phyloP scores from a whole-genome alignment of 495 filamentous ascomycete species.

The Hypoxylon fuscum region DNA sequence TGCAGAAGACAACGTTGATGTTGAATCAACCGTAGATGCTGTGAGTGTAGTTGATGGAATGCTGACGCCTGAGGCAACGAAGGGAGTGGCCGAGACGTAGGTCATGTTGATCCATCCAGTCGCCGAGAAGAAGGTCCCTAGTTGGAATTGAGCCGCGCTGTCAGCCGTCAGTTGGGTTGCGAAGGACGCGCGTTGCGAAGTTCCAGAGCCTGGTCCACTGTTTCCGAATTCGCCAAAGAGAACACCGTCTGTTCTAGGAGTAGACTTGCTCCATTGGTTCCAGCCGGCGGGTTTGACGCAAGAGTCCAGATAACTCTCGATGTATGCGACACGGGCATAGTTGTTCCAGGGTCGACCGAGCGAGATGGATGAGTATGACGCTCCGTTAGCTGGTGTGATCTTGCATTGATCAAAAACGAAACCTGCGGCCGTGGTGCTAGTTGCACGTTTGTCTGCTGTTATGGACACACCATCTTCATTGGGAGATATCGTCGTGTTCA shows the following conservation, averaged over 20 bases:
- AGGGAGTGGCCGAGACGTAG: background rate
- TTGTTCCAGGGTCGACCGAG: constrained; percentile 72
- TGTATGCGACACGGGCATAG: constrained; percentile 68
- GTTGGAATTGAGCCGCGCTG: background rate
- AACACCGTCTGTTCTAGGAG: constrained; percentile 60
- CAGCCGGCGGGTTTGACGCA: constrained; percentile 71
- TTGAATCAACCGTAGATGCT: background rate
- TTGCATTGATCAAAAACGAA: constrained; percentile 69
- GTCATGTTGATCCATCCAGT: background rate
- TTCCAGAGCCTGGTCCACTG: background rate
- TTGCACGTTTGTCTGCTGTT: constrained; percentile 63
- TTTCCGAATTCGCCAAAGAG: constrained; percentile 48
- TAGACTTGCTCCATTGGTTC: constrained; percentile 59
- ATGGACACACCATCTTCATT: background rate
- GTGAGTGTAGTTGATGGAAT: too few relatives aligned
- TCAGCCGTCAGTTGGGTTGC: background rate
- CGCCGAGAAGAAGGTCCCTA: background rate
- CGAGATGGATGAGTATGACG: constrained; percentile 50
- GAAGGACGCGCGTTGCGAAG: background rate
- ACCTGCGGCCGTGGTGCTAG: constrained; percentile 57
- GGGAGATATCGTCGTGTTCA: background rate
- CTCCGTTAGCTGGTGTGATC: constrained; percentile 56
- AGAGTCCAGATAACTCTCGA: constrained; percentile 58
- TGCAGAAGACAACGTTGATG: background rate
- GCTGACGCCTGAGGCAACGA: too few relatives aligned